Base-by-base conservation (phyloP, 2,329 filamentous ascomycete genomes). In the Neofusicoccum sp. region DNA sequence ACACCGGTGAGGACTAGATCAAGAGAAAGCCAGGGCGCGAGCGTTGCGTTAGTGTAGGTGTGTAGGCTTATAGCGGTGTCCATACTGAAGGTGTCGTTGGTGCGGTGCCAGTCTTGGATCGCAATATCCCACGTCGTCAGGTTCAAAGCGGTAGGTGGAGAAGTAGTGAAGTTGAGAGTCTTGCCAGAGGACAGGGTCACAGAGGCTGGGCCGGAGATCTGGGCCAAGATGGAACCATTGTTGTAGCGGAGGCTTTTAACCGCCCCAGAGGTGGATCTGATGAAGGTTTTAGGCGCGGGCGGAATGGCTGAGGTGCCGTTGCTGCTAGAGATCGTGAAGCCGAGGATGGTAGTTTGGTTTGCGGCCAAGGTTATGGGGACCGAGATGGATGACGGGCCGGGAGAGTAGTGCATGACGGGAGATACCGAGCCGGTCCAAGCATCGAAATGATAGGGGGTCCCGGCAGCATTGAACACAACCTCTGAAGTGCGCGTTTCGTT, bases 361-460 rank as follows among this genome's bases (percentile, higher is more conserved):
- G 69, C 74, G 22, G 73, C 74, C 3, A 82, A 66, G 1, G 54
- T 61, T 8, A 81, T 63, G 1, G 72, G 70, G 7, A 80, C 73
- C 0, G 66, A 69, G 1, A 73, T 78, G 0, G 59, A 65, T 12
- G 45, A 31, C 3, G 68, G 61, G 4, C 58, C 67, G 6, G 69
- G 63, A 16, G 70, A 67, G 61, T 79, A 80, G 3, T 69, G 66
- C 1, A 71, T 43, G 29, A 80, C 62, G 0, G 73, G 73, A 4
- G 63, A 72, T 31, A 69, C 60, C 4, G 70, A 66, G 8, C 80
- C 80, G 1, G 77, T 79, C 77, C 78, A 83, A 3, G 78, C 76
- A 66, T 83, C 71, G 56, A 76, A 75, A 36, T 71, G 43, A 64
- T 75, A 78, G 5, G 79, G 79, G 4, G 62, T 64, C 14, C 61